Evolutionary conservation across 345 rosid species (phyloP).

Genomic region (Alliaria petiolata): DNA sequence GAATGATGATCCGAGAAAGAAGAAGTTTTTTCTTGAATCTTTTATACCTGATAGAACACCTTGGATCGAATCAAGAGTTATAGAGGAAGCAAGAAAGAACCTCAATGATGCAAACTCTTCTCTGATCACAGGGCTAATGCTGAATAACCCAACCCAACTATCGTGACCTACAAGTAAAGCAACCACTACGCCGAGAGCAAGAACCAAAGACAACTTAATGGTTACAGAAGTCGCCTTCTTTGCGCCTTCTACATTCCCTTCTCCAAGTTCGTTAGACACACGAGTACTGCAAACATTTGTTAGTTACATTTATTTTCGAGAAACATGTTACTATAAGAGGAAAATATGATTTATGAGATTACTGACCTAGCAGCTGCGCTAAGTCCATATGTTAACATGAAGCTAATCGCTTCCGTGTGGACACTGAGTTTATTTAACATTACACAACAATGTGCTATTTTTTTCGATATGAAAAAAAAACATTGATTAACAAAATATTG

Average conservation of each 20-base stretch:
- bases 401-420: slow-evolving; percentile 56
- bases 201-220: slow-evolving; percentile 48
- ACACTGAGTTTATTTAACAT: slow-evolving; percentile 33
- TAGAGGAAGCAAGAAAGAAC: slow-evolving; percentile 54
- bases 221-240: slow-evolving; percentile 48
- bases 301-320: background rate
- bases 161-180: slow-evolving; percentile 48
- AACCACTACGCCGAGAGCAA: slow-evolving; percentile 43
- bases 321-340: background rate
- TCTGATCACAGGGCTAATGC: slow-evolving; percentile 36
- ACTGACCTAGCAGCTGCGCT: slow-evolving; percentile 82
- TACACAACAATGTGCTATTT: background rate
- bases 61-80: slow-evolving; percentile 56
- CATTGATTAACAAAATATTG: background rate
- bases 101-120: slow-evolving; percentile 48
- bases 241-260: slow-evolving; percentile 43
- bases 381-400: slow-evolving; percentile 66
- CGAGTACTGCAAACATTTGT: slow-evolving; percentile 53
- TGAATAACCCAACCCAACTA: slow-evolving; percentile 60
- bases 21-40: background rate
- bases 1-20: background rate
- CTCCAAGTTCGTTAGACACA: slow-evolving; percentile 80
- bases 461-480: background rate
- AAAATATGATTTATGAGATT: background rate
- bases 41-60: slow-evolving; percentile 59